Evolutionary conservation across 805 yeast genomes (phyloP).

Genomic region (Candida succiphila): DNA sequence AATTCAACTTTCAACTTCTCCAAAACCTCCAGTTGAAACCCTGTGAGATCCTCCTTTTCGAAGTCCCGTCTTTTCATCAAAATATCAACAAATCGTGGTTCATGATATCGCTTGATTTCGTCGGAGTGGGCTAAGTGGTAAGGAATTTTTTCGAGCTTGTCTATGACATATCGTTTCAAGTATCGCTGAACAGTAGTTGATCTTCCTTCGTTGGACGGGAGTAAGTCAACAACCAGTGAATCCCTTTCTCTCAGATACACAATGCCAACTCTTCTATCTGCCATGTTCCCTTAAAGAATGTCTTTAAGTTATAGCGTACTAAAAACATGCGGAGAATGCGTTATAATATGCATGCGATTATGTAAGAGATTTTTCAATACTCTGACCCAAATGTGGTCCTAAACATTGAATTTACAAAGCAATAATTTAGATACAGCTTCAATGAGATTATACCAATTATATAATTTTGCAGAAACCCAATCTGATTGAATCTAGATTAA

Average conservation of each 20-base stretch:
- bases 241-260: slow-evolving; percentile 3
- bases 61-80: neutral
- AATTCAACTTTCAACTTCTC: slow-evolving; percentile 1
- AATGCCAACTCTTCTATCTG: slow-evolving; percentile 7
- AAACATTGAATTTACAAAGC: too few species aligned
- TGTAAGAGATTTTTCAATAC: too few species aligned
- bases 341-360: too few species aligned
- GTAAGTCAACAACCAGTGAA: slow-evolving; percentile 21
- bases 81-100: slow-evolving; percentile 3
- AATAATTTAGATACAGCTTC: too few species aligned
- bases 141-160: slow-evolving; percentile 4
- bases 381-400: too few species aligned
- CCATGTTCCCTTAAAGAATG: neutral
- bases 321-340: too few species aligned
- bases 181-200: slow-evolving; percentile 33
- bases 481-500: too few species aligned
- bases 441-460: too few species aligned
- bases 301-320: too few species aligned
- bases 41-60: slow-evolving; percentile 1
- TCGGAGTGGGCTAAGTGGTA: too few species aligned
- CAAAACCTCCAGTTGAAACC: neutral
- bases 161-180: slow-evolving; percentile 30
- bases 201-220: slow-evolving; percentile 48
- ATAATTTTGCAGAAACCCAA: too few species aligned
- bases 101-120: too few species aligned